Evolutionary conservation across 768 basidiomycete species (phyloP).

Genomic region (Lactarius trivialis): DNA sequence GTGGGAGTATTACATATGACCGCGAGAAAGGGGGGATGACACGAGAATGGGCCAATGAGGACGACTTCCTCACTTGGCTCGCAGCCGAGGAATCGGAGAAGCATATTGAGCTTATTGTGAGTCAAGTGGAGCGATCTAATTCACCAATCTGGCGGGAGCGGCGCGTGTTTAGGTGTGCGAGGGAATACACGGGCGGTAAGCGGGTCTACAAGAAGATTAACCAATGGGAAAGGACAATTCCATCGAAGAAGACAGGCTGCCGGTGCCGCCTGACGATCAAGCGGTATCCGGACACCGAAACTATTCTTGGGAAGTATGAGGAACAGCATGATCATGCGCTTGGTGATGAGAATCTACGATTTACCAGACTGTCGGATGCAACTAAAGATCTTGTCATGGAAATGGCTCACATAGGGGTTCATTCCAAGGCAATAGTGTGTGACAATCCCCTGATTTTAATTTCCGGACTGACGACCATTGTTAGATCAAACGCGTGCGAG

Average conservation of each 20-base stretch:
- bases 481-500: no score
- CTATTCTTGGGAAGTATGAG: not conserved
- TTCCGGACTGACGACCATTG: no score
- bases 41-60: no score
- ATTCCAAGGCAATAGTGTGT: not conserved
- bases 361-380: not conserved
- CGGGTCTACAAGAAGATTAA: not conserved
- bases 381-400: not conserved
- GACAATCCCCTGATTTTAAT: no score
- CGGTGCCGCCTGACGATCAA: not conserved
- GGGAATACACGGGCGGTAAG: not conserved
- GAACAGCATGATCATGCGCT: not conserved
- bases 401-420: not conserved
- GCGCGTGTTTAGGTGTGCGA: not conserved
- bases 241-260: not conserved
- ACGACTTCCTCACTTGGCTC: no score
- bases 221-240: not conserved
- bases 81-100: no score
- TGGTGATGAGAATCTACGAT: not conserved
- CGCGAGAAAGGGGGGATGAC: no score
- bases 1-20: no score
- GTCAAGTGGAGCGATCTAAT: not conserved
- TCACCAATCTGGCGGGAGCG: constrained; percentile 17
- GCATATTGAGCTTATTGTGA: no score
- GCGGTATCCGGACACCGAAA: not conserved